Base-by-base conservation (phyloP, 371 early-diverging fungal species). In the Sporodiniella umbellata region DNA sequence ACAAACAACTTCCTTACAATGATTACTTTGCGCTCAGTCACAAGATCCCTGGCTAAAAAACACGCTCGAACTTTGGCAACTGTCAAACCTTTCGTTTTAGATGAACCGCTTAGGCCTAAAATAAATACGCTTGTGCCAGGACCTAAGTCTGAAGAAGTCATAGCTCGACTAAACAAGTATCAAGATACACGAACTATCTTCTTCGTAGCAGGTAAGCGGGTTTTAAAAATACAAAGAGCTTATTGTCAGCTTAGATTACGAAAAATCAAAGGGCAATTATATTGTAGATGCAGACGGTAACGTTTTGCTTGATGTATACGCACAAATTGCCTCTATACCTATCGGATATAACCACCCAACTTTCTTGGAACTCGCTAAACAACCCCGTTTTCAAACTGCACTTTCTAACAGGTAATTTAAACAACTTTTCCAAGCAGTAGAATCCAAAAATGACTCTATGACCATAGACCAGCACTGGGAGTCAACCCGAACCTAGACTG, bases 301-400 rank as follows among this genome's bases (percentile, higher is more conserved):
- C 50, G 65, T 58, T 2, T 56, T 80, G 45, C 63, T 89, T 38
- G 89, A 89, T 49, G 59, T 89, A 38, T 87, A 79, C 70, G 84
- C 84, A 42, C 88, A 89, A 64, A 86, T 87, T 25, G 83, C 89
- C n/a, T 87, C 88, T 21, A 80, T 89, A 33, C 88, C 89, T 18
- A 54, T 89, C 23, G 89, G 89, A 2, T 89, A 89, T 70, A 89
- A 89, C 59, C 79, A 80, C 59, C 76, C 81, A 45, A 78, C 78
- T 0, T 59, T 89, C n/a, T 68, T 85, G n/a, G 65, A 76, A 11
- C 75, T 82, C 8, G 72, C 81, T 14, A 64, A 76, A 8, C 61
- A 69, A 23, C 78, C 78, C 37, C 76, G 75, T 35, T 80, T 81
- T 54, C 77, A 79, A 19, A 68, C 70, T 1, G 81, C 85, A 10